Evolutionary conservation across 2,329 filamentous ascomycete species (phyloP), one percentile per base, ranked within the genome.

Genomic region (Cryphonectria parasitica): DNA sequence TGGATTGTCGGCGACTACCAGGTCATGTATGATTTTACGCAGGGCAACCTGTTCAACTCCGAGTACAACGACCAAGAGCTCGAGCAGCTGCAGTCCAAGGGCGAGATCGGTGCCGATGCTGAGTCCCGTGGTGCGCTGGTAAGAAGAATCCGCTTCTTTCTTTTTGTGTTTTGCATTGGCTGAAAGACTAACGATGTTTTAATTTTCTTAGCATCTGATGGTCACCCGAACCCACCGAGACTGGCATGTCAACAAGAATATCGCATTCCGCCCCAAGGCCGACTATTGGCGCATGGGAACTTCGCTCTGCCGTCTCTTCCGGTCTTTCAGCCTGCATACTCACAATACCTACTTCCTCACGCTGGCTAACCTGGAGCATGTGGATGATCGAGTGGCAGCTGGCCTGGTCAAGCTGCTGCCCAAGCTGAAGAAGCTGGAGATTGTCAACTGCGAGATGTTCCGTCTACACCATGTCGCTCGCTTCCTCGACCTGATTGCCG

Each of bases 361-460:
- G 4, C 61, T 72, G 45, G 68, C 39, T 22, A 61, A 66, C 6
- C 63, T 71, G 7, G 25, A n/a, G 15, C 71, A 67, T 58, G 54
- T 72, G 54, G 66, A 72, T 19, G n/a, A 31, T 11, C 63, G 54
- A 0, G 58, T 69, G 1, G 43, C 65, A 13, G 69, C 62, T 6
- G 67, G 58, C 19, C 41, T 66, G 19, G 31, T 71, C 43, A 61
- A 68, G 56, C 17, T 61, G 54, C 58, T 70, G 58, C 69, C 69
- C 7, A 71, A 71, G 15, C 56, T 72, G 10, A 28, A 69, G 63
- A 64, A 49, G 22, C 45, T 68, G 11, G 69, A 70, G 5, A 54
- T 72, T 31, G 45, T 68, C 10, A 56, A 60, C 56, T 72, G 71
- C 28, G 71, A 70, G 39, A 63, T 52, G 45, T 60, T 71, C 28